Base-by-base conservation (phyloP, 2,329 filamentous ascomycete species). In the Penicillium thymicola region DNA sequence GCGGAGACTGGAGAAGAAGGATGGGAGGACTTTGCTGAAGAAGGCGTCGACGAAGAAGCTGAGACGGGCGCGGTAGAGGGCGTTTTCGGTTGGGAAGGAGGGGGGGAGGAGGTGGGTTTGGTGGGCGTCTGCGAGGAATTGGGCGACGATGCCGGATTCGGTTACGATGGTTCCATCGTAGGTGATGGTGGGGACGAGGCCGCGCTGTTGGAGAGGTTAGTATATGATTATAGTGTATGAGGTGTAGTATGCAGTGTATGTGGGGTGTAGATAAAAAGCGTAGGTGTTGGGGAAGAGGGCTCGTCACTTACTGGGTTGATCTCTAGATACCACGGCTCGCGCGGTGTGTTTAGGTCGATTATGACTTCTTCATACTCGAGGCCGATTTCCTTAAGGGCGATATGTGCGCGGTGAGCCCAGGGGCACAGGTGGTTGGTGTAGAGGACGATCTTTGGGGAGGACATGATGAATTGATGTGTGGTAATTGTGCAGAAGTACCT, bases 391-490 rank as follows among this genome's bases (percentile, higher is more conserved):
- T 82, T 79, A 27, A 92, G 80, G 6, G 82, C 82, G 57, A 91
- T 90, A 65, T 92, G 87, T 1, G 85, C 88, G 36, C 90, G 87
- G 69, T 93, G 89, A 16, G 89, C 89, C 72, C 83, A 91, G 23
- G 88, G 88, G 70, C 88, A 92, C 48, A 63, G 50, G 64, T 85
- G 85, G 76, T 86, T 88, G 47, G 88, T 90, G 75, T 91, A 91
- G 41, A 90, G 77, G 32, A 77, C 86, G 70, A 89, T 85, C 63
- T 83, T 83, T 21, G 72, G 72, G 9, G 67, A 44, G 10, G 70
- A 58, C 72, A 74, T 74, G 23, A 28, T 67, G 40, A 5, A 43
- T 37, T 50, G 28, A 3, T 30, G 1, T 30, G 8, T 21, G 14
- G 23, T 25, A 30, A 57, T 55, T 55, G 44, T 44, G 49, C 55